Evolutionary conservation across 2,329 filamentous ascomycete genomes (phyloP), one percentile per base, ranked within the genome.

Genomic region (Mariannaea sp.): DNA sequence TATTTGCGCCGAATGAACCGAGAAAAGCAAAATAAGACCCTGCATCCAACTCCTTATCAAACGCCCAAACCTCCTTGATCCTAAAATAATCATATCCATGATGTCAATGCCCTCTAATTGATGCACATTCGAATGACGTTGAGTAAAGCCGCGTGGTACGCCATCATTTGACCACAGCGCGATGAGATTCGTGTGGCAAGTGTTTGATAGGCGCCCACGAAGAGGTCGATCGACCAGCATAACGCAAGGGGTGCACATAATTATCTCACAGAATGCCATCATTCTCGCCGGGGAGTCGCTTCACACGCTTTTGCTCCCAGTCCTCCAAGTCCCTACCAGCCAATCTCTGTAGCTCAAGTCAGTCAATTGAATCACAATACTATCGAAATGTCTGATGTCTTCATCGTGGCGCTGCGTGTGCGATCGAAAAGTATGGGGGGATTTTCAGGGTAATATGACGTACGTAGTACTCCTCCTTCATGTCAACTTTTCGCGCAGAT

Each of bases 301-400:
- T 86, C 9, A 97, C 92, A 47, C 95, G 85, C 75, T 94, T 95
- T 75, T 97, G 94, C 71, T 97, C 93, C 94, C 94, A 99, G 68
- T 91, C 83, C 67, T 99, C 93, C 56, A 97, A 76, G 69, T 97
- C 94, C 72, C 95, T 96, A 26, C 90, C 89, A 90, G 78, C 62
- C 36, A 69, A 60, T 49, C 67, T 66, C 70, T 72, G 54, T 56
- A 20, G 40, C 30, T 35, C 47, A 45, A 41, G 40, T 66, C 44
- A 60, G 64, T 55, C 22, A 53, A 17, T 16, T 20, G 10, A 9
- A 35, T 14, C 9, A 40, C 22, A 27, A 22, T 13, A 20, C 22
- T 22, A 30, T 27, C 19, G 29, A 4, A 7, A 32, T 35, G 30
- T 45, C 29, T 8, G 19, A 20, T 42, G 12, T 27, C 39, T 24